Conservation (phyloP, 2,329 filamentous ascomycete genomes). For the Didymella sp. region DNA sequence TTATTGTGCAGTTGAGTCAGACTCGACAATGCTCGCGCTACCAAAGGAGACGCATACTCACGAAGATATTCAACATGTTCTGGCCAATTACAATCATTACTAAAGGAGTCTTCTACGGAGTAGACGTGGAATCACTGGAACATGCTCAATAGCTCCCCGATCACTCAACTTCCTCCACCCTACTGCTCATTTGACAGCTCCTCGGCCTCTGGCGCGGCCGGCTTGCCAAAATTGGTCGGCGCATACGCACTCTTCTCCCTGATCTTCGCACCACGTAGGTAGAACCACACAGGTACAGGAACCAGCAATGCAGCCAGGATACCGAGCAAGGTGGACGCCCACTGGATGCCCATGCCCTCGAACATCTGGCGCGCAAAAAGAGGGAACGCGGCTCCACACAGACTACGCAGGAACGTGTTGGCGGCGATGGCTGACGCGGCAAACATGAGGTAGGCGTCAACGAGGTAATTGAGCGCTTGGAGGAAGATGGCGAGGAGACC, state of each 20-base stretch:
- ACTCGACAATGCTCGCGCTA: not conserved
- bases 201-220: conserved; percentile 17
- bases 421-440: conserved; percentile 63
- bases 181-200: conserved; percentile 6
- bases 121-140: conserved; percentile 1
- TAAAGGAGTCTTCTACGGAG: not conserved
- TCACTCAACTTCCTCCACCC: not conserved
- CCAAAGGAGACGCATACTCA: too few relatives aligned
- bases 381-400: conserved; percentile 60
- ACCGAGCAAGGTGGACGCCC: conserved; percentile 55
- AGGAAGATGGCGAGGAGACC: conserved; percentile 66
- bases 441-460: conserved; percentile 65
- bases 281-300: conserved; percentile 56
- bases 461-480: conserved; percentile 66
- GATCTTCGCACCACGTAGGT: conserved; percentile 53
- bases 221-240: conserved; percentile 39
- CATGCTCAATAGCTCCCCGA: not conserved
- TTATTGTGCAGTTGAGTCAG: conserved; percentile 2
- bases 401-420: conserved; percentile 61
- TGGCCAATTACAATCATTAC: not conserved
- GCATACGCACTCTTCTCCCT: conserved; percentile 54
- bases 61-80: not conserved
- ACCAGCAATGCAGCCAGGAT: conserved; percentile 54
- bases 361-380: conserved; percentile 65
- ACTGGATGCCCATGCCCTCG: conserved; percentile 59